phyloP scores from a whole-genome alignment of 306 rosid species.

The Castanopsis chinensis region DNA sequence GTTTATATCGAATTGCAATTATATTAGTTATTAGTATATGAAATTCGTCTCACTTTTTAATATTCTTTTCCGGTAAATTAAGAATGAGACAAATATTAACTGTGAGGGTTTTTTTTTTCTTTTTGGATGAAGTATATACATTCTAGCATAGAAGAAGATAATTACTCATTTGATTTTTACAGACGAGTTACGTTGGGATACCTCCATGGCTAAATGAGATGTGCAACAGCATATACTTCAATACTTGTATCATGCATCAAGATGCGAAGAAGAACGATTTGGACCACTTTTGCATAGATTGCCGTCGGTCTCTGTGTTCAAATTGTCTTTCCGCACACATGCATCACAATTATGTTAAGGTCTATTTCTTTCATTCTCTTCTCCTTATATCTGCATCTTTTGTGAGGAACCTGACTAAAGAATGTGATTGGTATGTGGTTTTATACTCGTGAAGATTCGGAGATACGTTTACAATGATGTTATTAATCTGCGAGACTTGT shows the following conservation, averaged over 20 bases:
- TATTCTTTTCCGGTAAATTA: not conserved
- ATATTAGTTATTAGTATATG: not conserved
- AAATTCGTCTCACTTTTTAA: not conserved
- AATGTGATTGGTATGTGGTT: not conserved
- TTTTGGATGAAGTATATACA: not conserved
- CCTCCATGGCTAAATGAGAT: conserved; percentile 28
- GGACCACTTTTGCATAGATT: conserved; percentile 28
- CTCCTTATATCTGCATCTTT: not conserved
- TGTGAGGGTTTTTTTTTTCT: no score
- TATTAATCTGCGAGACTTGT: conserved; percentile 28
- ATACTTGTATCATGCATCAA: conserved; percentile 6
- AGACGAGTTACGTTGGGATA: conserved; percentile 9
- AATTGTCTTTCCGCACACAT: conserved; percentile 23
- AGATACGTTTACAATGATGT: conserved; percentile 34
- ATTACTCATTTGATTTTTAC: not conserved
- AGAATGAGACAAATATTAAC: no score
- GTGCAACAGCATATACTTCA: conserved; percentile 17
- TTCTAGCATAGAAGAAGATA: not conserved
- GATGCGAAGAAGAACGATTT: conserved; percentile 17
- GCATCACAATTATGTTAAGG: conserved; percentile 28
- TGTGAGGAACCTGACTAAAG: no score
- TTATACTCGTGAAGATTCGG: conserved; percentile 15
- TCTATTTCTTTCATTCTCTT: not conserved
- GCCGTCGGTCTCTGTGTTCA: conserved; percentile 19
- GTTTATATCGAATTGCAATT: not conserved